A percentile compares a stretch with the other conserved stretches of the same genome.
These are phyloP conservation scores for Pezicula rhizophila DNA, from an alignment of 2,329 filamentous ascomycete species.

Conservation along the genomic window DNA sequence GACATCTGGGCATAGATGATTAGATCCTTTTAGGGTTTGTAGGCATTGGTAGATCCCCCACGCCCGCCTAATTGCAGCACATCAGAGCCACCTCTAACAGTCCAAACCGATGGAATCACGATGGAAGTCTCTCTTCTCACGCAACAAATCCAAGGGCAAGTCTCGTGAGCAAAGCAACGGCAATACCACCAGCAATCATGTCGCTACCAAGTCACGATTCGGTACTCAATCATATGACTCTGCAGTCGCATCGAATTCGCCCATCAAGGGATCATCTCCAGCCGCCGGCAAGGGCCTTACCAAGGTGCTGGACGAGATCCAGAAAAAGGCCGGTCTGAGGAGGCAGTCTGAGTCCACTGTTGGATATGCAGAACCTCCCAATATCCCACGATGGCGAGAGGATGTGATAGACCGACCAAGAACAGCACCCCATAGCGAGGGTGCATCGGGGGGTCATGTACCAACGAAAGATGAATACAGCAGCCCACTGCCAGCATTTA, in stretches of 20 bases:
- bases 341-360: constrained; percentile 14
- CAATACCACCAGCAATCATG: constrained; percentile 2
- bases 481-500: constrained; percentile 16
- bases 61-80: background rate
- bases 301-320: constrained; percentile 31
- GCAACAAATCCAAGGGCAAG: too few relatives aligned
- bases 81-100: background rate
- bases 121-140: constrained; percentile 2
- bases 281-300: constrained; percentile 34
- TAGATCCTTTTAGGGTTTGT: background rate
- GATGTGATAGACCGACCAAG: constrained; percentile 8
- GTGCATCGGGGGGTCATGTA: constrained; percentile 1
- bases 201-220: background rate
- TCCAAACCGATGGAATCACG: background rate
- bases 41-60: constrained; percentile 10
- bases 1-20: too few relatives aligned
- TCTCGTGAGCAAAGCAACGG: too few relatives aligned
- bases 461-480: constrained; percentile 1
- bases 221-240: constrained; percentile 32
- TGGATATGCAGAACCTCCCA: constrained; percentile 7
- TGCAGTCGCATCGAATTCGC: constrained; percentile 30
- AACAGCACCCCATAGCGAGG: constrained; percentile 14
- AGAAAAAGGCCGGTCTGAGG: constrained; percentile 27
- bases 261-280: constrained; percentile 35
- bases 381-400: constrained; percentile 11